phyloP scores from a whole-genome alignment of 2,329 filamentous ascomycete genomes.

The Stagonosporopsis cucurbitacearum region DNA sequence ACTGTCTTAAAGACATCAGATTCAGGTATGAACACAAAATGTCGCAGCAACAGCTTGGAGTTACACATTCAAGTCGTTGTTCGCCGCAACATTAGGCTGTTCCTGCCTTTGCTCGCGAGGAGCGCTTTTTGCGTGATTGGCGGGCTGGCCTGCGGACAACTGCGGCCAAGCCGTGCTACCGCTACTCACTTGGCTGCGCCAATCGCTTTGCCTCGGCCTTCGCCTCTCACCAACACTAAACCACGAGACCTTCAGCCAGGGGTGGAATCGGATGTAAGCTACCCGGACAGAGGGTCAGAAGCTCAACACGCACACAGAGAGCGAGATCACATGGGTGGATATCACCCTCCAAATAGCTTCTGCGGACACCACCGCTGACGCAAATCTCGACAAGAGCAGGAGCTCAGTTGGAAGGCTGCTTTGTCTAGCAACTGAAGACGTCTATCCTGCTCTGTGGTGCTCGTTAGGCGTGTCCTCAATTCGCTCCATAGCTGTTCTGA shows the following conservation, averaged over 20 bases:
- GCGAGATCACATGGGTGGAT: not conserved
- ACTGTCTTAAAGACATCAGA: not conserved
- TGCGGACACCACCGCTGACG: not conserved
- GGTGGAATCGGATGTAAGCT: conserved; percentile 5
- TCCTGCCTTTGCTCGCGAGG: conserved; percentile 8
- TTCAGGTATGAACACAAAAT: not conserved
- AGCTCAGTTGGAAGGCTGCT: not conserved
- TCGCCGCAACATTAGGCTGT: conserved; percentile 18
- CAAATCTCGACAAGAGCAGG: not conserved
- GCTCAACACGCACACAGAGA: not conserved
- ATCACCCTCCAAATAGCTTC: not conserved
- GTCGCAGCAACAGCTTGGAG: conserved; percentile 9
- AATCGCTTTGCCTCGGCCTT: conserved; percentile 18
- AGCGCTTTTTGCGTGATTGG: conserved; percentile 14
- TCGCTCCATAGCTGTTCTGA: not conserved
- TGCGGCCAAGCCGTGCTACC: conserved; percentile 6
- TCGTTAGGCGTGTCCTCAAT: too few species aligned
- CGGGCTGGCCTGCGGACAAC: conserved; percentile 7
- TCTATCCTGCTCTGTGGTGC: too few species aligned
- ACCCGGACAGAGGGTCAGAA: not conserved
- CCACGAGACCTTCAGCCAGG: conserved; percentile 8
- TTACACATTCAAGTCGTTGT: conserved; percentile 13
- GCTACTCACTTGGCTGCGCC: conserved; percentile 1
- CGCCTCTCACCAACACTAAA: conserved; percentile 2
- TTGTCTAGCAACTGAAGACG: not conserved